phyloP scores from a whole-genome alignment of 2,329 filamentous ascomycete species.

The Bipolaris zeicola region DNA sequence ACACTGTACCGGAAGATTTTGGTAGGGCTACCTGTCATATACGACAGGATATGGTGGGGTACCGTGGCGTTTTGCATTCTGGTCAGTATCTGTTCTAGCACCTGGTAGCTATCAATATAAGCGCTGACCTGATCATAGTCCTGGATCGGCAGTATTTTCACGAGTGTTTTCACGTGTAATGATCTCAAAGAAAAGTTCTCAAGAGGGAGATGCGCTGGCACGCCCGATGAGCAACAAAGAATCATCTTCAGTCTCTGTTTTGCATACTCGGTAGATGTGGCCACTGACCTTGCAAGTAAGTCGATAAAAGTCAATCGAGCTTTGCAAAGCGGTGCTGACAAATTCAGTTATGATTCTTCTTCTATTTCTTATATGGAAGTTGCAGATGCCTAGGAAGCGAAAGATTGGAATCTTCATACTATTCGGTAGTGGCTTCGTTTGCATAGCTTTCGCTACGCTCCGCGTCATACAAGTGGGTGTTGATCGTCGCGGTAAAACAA shows the following conservation, averaged over 20 bases:
- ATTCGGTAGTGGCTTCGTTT: slow-evolving; percentile 25
- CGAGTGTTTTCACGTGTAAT: slow-evolving; percentile 45
- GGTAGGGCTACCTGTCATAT: slow-evolving; percentile 25
- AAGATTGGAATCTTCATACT: slow-evolving; percentile 41
- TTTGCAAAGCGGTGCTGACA: not conserved
- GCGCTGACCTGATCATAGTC: slow-evolving; percentile 25
- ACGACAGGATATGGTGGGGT: slow-evolving; percentile 47
- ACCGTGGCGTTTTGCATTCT: slow-evolving; percentile 36
- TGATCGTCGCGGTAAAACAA: slow-evolving; percentile 23
- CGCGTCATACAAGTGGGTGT: slow-evolving; percentile 41
- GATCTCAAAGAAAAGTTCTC: slow-evolving; percentile 47
- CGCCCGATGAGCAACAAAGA: slow-evolving; percentile 14
- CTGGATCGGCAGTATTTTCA: slow-evolving; percentile 44
- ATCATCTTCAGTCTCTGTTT: slow-evolving; percentile 40
- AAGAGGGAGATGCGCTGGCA: slow-evolving; percentile 30
- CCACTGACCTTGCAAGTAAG: slow-evolving; percentile 43
- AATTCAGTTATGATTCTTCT: slow-evolving; percentile 45
- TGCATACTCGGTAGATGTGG: slow-evolving; percentile 42
- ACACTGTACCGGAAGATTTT: slow-evolving; percentile 46
- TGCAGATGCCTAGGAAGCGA: slow-evolving; percentile 40
- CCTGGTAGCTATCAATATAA: not conserved
- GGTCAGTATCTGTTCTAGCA: not conserved
- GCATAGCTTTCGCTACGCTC: slow-evolving; percentile 28
- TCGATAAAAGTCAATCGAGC: not conserved
- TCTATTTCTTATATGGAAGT: slow-evolving; percentile 45